Conservation (phyloP, 495 filamentous ascomycete genomes). For the Delitschia confertaspora region DNA sequence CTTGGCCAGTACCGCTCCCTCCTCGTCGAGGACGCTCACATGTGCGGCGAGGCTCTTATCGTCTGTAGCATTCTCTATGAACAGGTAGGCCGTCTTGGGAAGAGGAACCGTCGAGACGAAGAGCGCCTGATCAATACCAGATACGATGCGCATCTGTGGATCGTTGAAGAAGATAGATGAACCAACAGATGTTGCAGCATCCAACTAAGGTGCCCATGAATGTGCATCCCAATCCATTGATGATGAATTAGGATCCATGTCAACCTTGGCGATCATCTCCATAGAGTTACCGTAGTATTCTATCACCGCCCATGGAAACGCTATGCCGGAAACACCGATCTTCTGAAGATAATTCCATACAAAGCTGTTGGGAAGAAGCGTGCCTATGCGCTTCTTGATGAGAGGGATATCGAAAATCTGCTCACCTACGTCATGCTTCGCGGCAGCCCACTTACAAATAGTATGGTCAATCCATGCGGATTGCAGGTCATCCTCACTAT, state of each 20-base stretch:
- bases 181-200: conserved; percentile 42
- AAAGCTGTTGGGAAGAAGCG: conserved; percentile 29
- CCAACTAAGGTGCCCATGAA: conserved; percentile 41
- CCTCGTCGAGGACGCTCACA: conserved; percentile 26
- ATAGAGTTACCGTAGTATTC: conserved; percentile 37
- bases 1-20: conserved; percentile 28
- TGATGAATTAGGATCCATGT: conserved; percentile 25
- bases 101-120: too few species aligned
- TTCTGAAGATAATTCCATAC: conserved; percentile 37
- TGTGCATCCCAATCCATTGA: conserved; percentile 27
- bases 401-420: conserved; percentile 23
- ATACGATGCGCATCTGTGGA: conserved; percentile 40
- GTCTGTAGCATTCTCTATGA: too few species aligned
- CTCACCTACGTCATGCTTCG: not conserved
- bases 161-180: conserved; percentile 39
- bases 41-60: conserved; percentile 4
- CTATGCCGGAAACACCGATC: conserved; percentile 40
- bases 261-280: conserved; percentile 40
- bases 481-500: too few species aligned
- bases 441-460: conserved; percentile 3
- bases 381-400: conserved; percentile 19
- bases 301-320: conserved; percentile 40
- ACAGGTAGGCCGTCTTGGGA: too few species aligned
- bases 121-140: too few species aligned
- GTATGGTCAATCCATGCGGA: too few species aligned